Percentiles rank a stretch among this genome's conserved stretches.
Conservation (phyloP, 768 basidiomycete genomes). For the Erythrobasidium yunnanense region DNA sequence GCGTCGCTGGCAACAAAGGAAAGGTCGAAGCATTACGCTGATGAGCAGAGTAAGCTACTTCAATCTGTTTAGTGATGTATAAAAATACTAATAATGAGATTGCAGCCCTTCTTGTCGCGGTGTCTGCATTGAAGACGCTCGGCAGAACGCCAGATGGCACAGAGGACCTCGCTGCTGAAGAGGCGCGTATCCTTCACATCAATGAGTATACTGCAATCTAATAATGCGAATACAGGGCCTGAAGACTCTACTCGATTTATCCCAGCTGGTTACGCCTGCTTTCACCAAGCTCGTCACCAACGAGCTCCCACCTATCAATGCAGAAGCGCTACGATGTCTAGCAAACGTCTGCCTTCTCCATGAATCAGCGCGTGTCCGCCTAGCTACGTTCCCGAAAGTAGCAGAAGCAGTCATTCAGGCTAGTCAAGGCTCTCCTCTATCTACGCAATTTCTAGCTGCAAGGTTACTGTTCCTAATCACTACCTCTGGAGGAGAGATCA, state of each 20-base stretch:
- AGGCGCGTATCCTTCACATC: background rate
- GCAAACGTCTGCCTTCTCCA: slow-evolving; percentile 23
- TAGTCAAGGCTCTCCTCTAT: background rate
- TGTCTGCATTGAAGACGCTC: slow-evolving; percentile 11
- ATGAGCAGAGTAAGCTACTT: too few relatives aligned
- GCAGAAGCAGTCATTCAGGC: background rate
- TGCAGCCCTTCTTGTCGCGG: background rate
- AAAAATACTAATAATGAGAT: too few relatives aligned
- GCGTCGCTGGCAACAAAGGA: background rate
- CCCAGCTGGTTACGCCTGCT: background rate
- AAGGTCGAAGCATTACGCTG: background rate
- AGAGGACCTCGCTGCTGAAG: slow-evolving; percentile 24
- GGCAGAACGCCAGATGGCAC: slow-evolving; percentile 19
- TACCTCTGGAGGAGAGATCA: slow-evolving; percentile 16
- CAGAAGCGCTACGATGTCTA: slow-evolving; percentile 7
- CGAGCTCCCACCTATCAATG: background rate
- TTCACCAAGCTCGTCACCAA: background rate
- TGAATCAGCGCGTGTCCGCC: slow-evolving; percentile 11
- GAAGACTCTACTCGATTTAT: background rate
- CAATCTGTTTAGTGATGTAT: too few relatives aligned
- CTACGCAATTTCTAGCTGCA: slow-evolving; percentile 32
- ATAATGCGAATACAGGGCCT: background rate
- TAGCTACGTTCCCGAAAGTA: background rate
- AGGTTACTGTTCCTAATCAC: slow-evolving; percentile 35
- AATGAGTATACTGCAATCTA: background rate